These are phyloP conservation scores for Hypoxylon lienhwacheense DNA, from an alignment of 495 filamentous ascomycete species.

Conservation along the genomic window DNA sequence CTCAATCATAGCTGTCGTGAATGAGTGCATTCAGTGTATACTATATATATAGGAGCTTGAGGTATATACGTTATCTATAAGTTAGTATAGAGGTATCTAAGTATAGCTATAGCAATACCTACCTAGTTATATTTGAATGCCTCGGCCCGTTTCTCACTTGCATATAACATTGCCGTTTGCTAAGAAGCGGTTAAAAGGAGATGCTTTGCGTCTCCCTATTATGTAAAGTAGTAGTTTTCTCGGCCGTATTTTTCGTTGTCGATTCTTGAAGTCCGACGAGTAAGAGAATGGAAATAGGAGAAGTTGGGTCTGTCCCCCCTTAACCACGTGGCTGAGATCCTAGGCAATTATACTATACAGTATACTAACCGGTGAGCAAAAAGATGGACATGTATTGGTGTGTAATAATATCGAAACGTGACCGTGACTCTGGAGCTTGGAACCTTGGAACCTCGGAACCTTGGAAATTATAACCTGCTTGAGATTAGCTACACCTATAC, in stretches of 20 bases:
- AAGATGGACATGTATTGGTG: slow-evolving; percentile 1
- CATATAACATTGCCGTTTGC: slow-evolving; percentile 9
- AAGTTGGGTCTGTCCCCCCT: slow-evolving; percentile 13
- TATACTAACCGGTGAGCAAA: slow-evolving; percentile 26
- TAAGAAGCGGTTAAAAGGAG: no score
- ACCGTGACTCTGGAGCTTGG: slow-evolving; percentile 16
- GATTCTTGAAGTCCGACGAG: slow-evolving; percentile 19
- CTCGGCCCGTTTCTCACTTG: slow-evolving; percentile 19
- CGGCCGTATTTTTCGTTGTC: slow-evolving; percentile 16
- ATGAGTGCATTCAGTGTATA: no score
- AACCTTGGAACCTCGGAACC: neutral
- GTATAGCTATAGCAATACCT: neutral
- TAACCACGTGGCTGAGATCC: slow-evolving; percentile 8
- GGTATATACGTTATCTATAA: neutral
- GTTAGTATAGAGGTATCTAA: slow-evolving; percentile 11
- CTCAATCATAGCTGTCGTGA: no score
- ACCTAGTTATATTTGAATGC: no score
- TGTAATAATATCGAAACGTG: slow-evolving; percentile 14
- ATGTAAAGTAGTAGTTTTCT: slow-evolving; percentile 1
- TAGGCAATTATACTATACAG: slow-evolving; percentile 16
- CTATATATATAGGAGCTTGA: neutral
- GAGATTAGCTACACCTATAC: slow-evolving; percentile 3
- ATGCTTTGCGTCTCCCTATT: no score
- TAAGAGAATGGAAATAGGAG: neutral
- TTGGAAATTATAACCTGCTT: slow-evolving; percentile 23